Conservation (phyloP, 768 basidiomycete species). For the Pilatotrama ljubarskyi region DNA sequence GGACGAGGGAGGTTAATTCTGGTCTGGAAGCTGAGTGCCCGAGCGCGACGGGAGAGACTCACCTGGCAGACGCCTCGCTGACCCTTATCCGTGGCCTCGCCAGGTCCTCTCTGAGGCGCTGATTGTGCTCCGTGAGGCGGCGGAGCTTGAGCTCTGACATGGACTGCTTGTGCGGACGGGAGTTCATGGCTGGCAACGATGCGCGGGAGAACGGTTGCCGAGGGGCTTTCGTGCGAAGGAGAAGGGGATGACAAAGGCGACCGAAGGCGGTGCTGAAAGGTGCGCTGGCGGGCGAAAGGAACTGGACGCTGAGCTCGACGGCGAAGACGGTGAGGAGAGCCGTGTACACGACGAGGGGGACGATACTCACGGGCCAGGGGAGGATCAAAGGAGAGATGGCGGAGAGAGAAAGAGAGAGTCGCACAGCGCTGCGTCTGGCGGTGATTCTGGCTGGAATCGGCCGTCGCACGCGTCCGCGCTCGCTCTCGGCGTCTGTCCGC, state of each 20-base stretch:
- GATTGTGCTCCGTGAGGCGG: constrained; percentile 90
- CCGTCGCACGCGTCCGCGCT: background rate
- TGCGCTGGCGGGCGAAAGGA: constrained; percentile 14
- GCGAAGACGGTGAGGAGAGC: background rate
- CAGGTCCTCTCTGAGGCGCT: constrained; percentile 86
- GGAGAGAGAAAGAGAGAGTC: background rate
- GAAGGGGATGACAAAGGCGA: constrained; percentile 6
- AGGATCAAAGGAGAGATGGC: constrained; percentile 22
- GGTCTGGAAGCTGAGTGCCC: background rate
- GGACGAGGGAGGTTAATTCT: background rate
- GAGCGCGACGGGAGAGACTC: constrained; percentile 31
- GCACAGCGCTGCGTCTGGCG: background rate
- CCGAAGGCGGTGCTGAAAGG: background rate
- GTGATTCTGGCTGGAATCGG: no score
- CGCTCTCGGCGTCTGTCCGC: background rate
- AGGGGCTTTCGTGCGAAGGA: constrained; percentile 9
- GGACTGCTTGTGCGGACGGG: constrained; percentile 85
- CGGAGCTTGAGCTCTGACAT: constrained; percentile 98
- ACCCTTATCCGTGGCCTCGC: constrained; percentile 86
- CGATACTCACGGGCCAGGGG: constrained; percentile 17
- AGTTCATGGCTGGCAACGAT: constrained; percentile 51
- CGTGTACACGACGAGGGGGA: background rate
- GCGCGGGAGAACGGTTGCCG: constrained; percentile 3
- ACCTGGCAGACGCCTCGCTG: constrained; percentile 90
- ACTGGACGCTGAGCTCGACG: background rate